Conservation (phyloP, 352 stramenopile species). For the Globisporangium canariense region DNA sequence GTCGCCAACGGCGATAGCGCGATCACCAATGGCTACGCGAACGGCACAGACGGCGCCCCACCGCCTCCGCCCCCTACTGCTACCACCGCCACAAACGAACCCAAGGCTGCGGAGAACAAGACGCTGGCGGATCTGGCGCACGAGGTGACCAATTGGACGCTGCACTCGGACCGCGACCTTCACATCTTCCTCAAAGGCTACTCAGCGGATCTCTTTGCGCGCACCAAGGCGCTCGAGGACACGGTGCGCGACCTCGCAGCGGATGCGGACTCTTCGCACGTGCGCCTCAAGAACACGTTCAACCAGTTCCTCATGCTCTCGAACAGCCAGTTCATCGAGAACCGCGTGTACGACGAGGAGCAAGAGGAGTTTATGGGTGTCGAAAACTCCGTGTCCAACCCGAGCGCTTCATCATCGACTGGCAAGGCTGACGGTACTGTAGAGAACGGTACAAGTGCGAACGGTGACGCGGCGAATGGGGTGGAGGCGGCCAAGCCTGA, state of each 20-base stretch:
- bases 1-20: neutral
- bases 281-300: constrained; percentile 81
- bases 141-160: constrained; percentile 59
- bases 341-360: constrained; percentile 87
- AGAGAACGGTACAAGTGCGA: neutral
- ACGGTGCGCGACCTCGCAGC: constrained; percentile 63
- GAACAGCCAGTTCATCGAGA: constrained; percentile 89
- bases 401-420: constrained; percentile 3
- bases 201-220: constrained; percentile 60
- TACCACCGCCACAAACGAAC: neutral
- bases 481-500: constrained; percentile 20
- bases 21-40: neutral
- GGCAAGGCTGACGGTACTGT: neutral
- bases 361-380: constrained; percentile 65
- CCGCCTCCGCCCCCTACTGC: neutral
- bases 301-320: constrained; percentile 87
- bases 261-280: constrained; percentile 62
- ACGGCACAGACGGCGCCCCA: neutral
- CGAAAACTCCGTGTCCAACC: constrained; percentile 15
- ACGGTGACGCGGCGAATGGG: neutral
- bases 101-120: constrained; percentile 24
- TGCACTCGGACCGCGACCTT: constrained; percentile 72
- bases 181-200: constrained; percentile 68
- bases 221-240: constrained; percentile 74
- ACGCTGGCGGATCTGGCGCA: constrained; percentile 41